Percentiles rank a stretch among this genome's conserved stretches.
phyloP scores from a whole-genome alignment of 306 rosid species.

The Fragaria nilgerrensis region DNA sequence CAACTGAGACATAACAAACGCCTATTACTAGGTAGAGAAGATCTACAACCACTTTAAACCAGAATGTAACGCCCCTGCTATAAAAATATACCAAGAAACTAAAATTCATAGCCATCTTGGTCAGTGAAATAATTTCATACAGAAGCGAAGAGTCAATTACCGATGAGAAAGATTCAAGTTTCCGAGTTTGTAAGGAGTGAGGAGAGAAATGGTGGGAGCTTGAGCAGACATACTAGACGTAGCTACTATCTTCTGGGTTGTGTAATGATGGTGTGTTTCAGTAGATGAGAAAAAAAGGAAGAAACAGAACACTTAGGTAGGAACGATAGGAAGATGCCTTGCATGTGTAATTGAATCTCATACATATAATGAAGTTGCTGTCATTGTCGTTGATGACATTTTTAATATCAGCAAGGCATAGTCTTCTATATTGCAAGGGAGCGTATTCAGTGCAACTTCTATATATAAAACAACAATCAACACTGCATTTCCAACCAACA shows the following conservation, averaged over 20 bases:
- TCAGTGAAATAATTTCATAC: background rate
- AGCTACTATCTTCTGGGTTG: background rate
- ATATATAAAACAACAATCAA: too few species aligned
- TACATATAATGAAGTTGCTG: too few species aligned
- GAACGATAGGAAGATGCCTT: too few species aligned
- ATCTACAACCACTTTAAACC: background rate
- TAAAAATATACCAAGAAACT: background rate
- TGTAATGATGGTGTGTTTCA: too few species aligned
- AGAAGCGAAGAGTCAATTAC: background rate
- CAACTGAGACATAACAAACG: background rate
- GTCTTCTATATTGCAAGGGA: too few species aligned
- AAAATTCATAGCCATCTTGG: background rate
- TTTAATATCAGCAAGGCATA: too few species aligned
- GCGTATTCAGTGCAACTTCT: too few species aligned
- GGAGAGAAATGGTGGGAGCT: background rate
- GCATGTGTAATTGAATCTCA: too few species aligned
- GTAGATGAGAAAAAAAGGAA: too few species aligned
- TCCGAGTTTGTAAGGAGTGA: slow-evolving; percentile 4
- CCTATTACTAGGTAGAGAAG: background rate
- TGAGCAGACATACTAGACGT: background rate
- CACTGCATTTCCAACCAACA: too few species aligned
- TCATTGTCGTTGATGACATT: too few species aligned
- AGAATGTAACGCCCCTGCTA: background rate
- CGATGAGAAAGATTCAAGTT: background rate
- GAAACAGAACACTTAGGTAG: too few species aligned